Conservation (phyloP, 768 basidiomycete genomes). For the Collybia mongolica region DNA sequence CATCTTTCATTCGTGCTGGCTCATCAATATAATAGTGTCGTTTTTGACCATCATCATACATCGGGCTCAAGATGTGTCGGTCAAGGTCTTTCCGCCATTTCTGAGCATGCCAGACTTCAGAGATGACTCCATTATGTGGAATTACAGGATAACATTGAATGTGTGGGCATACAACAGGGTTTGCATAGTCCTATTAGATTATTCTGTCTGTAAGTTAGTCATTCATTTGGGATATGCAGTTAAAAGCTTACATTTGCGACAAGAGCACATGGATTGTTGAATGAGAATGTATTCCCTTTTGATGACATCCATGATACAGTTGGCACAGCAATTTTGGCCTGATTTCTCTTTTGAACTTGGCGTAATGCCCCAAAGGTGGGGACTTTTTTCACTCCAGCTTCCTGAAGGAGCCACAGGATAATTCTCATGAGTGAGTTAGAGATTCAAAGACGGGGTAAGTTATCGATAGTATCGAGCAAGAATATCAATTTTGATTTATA, state of each 20-base stretch:
- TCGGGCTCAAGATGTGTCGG: conserved; percentile 21
- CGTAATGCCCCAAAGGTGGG: conserved; percentile 23
- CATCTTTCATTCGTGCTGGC: conserved; percentile 12
- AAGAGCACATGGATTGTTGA: background rate
- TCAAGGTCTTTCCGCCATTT: conserved; percentile 24
- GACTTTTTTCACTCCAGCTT: conserved; percentile 23
- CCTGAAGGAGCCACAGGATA: conserved; percentile 28
- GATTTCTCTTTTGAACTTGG: conserved; percentile 15
- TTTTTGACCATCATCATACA: conserved; percentile 17
- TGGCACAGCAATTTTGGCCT: conserved; percentile 15
- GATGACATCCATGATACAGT: conserved; percentile 19
- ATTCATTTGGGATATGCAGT: too few relatives aligned
- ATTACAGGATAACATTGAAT: conserved; percentile 29
- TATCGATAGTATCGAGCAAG: conserved; percentile 29
- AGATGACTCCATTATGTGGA: conserved; percentile 18
- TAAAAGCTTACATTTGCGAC: too few relatives aligned
- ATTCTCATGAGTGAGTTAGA: conserved; percentile 26
- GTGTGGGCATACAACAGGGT: conserved; percentile 21
- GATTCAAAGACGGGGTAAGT: conserved; percentile 27
- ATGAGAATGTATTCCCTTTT: conserved; percentile 25
- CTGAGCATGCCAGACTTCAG: conserved; percentile 29
- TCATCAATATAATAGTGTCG: conserved; percentile 23
- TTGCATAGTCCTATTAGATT: conserved; percentile 26
- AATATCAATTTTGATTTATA: conserved; percentile 12
- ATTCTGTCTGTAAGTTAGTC: background rate